Evolutionary conservation across 805 yeast genomes (phyloP).

Genomic region (Candida maesae): DNA sequence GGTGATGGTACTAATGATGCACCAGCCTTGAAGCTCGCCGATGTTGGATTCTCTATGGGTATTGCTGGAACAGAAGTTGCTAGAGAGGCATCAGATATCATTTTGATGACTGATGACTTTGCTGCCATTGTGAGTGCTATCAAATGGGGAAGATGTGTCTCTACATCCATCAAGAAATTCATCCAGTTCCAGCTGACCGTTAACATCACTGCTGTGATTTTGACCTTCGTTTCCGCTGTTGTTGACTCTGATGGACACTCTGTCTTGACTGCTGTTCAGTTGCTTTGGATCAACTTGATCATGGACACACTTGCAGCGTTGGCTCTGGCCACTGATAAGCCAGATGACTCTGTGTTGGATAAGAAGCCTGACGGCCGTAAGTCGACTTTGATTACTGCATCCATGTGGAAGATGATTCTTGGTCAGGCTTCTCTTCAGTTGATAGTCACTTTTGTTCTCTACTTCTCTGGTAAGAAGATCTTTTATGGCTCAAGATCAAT

Average conservation of each 20-base stretch:
- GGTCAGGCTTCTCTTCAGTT: constrained; percentile 84
- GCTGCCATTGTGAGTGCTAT: constrained; percentile 93
- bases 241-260: constrained; percentile 75
- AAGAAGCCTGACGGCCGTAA: constrained; percentile 81
- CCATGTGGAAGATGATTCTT: constrained; percentile 98
- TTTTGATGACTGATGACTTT: constrained; percentile 91
- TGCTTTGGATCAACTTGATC: constrained; percentile 94
- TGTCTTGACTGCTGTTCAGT: constrained; percentile 94
- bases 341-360: constrained; percentile 74
- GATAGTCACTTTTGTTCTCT: constrained; percentile 70
- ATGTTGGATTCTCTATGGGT: constrained; percentile 99
- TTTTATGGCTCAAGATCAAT: constrained; percentile 40
- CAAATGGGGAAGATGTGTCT: constrained; percentile 98
- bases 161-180: constrained; percentile 90
- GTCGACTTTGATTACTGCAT: constrained; percentile 74
- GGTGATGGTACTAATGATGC: constrained; percentile 99
- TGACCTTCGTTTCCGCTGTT: constrained; percentile 92
- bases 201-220: constrained; percentile 90
- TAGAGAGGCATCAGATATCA: constrained; percentile 92
- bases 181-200: constrained; percentile 96
- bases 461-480: constrained; percentile 68
- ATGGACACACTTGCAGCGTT: constrained; percentile 98
- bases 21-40: constrained; percentile 93
- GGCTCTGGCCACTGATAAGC: constrained; percentile 96
- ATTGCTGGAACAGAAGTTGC: constrained; percentile 98